A percentile compares a stretch with the other conserved stretches of the same genome.
phyloP scores from a whole-genome alignment of 108 stramenopile species.

The Fragilariopsis cylindrus region DNA sequence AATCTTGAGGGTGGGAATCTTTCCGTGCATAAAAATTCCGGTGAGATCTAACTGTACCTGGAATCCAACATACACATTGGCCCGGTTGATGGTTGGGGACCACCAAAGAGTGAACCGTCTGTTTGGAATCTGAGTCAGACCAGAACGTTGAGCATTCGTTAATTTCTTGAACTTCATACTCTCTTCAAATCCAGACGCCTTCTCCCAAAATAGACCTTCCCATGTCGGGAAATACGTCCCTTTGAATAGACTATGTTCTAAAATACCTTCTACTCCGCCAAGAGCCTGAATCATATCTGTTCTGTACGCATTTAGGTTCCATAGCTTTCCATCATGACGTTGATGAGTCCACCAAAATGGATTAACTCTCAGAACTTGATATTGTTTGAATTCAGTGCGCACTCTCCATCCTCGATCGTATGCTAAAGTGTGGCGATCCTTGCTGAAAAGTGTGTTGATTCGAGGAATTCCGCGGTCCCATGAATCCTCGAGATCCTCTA shows the following conservation, averaged over 20 bases:
- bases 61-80: slow-evolving; percentile 99
- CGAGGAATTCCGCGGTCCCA: slow-evolving; percentile 99
- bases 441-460: slow-evolving; percentile 98
- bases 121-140: slow-evolving; percentile 99
- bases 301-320: slow-evolving; percentile 99
- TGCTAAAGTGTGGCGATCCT: slow-evolving; percentile 94
- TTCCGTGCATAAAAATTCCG: slow-evolving; percentile 99
- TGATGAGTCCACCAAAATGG: slow-evolving; percentile 99
- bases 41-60: slow-evolving; percentile 99
- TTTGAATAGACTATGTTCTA: slow-evolving; percentile 99
- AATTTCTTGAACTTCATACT: slow-evolving; percentile 99
- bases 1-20: slow-evolving; percentile 98
- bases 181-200: slow-evolving; percentile 98
- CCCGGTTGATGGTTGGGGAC: slow-evolving; percentile 99
- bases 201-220: slow-evolving; percentile 99
- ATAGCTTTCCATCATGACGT: slow-evolving; percentile 99
- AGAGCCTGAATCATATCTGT: slow-evolving; percentile 99
- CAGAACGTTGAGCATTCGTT: slow-evolving; percentile 97
- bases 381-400: slow-evolving; percentile 97
- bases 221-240: slow-evolving; percentile 99
- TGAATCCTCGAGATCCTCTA: slow-evolving; percentile 99
- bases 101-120: slow-evolving; percentile 99
- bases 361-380: slow-evolving; percentile 93
- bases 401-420: slow-evolving; percentile 99
- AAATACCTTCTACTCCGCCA: slow-evolving; percentile 98